phyloP scores from a whole-genome alignment of 768 basidiomycete genomes.

The Exidia glandulosa region DNA sequence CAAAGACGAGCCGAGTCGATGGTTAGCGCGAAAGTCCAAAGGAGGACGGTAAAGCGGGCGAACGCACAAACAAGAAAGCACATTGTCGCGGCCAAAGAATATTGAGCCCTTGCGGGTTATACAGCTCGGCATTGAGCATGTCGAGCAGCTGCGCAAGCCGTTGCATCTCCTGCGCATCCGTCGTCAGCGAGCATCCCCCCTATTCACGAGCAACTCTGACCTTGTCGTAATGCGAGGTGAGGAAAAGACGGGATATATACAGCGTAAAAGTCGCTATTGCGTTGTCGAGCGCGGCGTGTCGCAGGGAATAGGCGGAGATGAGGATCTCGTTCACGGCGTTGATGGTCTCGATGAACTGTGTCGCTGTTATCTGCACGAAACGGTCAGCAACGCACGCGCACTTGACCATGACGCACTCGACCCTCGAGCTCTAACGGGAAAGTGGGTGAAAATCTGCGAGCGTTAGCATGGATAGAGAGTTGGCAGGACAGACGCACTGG shows the following conservation, averaged over 20 bases:
- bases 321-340: conserved; percentile 84
- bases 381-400: neutral
- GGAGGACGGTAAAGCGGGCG: neutral
- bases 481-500: conserved; percentile 28
- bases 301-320: conserved; percentile 74
- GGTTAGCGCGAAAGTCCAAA: conserved; percentile 1
- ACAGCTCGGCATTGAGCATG: conserved; percentile 57
- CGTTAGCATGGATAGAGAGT: neutral
- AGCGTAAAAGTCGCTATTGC: conserved; percentile 65
- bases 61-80: conserved; percentile 86
- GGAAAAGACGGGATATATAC: conserved; percentile 63
- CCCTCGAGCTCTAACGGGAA: conserved; percentile 92
- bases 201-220: conserved; percentile 28
- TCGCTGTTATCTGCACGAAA: conserved; percentile 71
- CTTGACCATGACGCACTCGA: conserved; percentile 60
- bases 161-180: conserved; percentile 58
- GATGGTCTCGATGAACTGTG: conserved; percentile 81
- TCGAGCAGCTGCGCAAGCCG: conserved; percentile 53
- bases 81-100: conserved; percentile 76
- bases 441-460: conserved; percentile 56
- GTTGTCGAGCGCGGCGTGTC: conserved; percentile 68
- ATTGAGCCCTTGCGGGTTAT: conserved; percentile 80
- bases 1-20: too few relatives aligned
- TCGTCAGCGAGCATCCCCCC: neutral
- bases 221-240: conserved; percentile 72